These are phyloP conservation scores for Zasmidium citrigriseum DNA, from an alignment of 2,329 filamentous ascomycete species.

Conservation along the genomic window DNA sequence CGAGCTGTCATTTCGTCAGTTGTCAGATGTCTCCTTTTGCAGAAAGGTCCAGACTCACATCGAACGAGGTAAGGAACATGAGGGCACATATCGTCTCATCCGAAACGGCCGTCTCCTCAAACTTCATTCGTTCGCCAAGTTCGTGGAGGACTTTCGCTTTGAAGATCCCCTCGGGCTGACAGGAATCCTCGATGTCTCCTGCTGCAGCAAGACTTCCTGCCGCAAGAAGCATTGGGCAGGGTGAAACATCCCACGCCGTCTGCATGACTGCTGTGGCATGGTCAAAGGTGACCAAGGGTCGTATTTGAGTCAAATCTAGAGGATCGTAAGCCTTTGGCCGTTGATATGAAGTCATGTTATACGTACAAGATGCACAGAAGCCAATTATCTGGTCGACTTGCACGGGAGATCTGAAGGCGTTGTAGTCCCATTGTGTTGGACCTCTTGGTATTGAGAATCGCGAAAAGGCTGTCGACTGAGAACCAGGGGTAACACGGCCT, in stretches of 20 bases:
- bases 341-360: not conserved
- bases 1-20: too few relatives aligned
- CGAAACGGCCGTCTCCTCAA: not conserved
- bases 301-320: not conserved
- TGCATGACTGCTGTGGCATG: not conserved
- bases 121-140: not conserved
- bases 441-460: too few relatives aligned
- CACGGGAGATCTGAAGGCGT: too few relatives aligned
- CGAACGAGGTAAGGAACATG: not conserved
- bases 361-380: conserved; percentile 1
- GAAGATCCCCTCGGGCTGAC: not conserved
- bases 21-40: not conserved
- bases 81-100: conserved; percentile 3
- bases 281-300: not conserved
- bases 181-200: not conserved
- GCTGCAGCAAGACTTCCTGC: not conserved
- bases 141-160: conserved; percentile 1
- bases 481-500: too few relatives aligned
- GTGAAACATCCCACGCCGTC: not conserved
- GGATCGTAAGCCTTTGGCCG: too few relatives aligned
- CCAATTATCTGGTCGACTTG: conserved; percentile 1
- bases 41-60: not conserved
- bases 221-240: conserved; percentile 2
- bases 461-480: too few relatives aligned
- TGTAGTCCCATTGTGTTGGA: too few relatives aligned